Evolutionary conservation across 176 grass and related monocot genomes (phyloP).

Genomic region (Cymbopogon citratus): DNA sequence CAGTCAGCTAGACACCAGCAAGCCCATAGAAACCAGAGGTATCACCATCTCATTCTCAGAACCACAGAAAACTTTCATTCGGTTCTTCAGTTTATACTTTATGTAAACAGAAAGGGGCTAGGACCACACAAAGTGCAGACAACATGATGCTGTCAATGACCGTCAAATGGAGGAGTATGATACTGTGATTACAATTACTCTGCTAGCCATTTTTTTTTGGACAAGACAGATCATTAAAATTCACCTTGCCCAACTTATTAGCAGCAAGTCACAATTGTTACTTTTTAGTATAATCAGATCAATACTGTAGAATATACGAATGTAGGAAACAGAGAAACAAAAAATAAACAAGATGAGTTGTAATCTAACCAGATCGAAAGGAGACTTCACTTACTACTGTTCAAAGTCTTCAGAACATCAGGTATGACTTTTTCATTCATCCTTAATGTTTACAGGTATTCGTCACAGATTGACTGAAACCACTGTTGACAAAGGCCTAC

Average conservation of each 20-base stretch:
- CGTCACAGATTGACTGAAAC: not conserved
- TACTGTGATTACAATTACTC: not conserved
- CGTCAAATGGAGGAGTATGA: not conserved
- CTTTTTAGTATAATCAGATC: not conserved
- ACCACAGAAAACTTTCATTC: not conserved
- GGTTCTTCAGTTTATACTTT: not conserved
- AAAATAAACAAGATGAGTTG: not conserved
- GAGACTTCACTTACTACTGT: not conserved
- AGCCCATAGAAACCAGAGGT: not conserved
- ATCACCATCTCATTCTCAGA: not conserved
- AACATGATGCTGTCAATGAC: slow-evolving; percentile 14
- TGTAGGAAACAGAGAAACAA: not conserved
- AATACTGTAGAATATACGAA: not conserved
- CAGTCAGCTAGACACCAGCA: not conserved
- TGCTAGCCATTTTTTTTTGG: not conserved
- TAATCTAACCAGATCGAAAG: not conserved
- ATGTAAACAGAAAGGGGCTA: not conserved
- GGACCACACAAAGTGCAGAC: slow-evolving; percentile 13
- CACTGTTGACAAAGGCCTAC: not conserved
- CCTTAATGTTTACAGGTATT: not conserved
- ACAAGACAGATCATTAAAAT: not conserved
- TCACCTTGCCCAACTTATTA: not conserved
- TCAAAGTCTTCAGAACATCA: not conserved
- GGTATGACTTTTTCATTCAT: not conserved
- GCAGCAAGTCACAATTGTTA: not conserved